phyloP scores from a whole-genome alignment of 257 asterid species.

The Buddleja alternifolia region DNA sequence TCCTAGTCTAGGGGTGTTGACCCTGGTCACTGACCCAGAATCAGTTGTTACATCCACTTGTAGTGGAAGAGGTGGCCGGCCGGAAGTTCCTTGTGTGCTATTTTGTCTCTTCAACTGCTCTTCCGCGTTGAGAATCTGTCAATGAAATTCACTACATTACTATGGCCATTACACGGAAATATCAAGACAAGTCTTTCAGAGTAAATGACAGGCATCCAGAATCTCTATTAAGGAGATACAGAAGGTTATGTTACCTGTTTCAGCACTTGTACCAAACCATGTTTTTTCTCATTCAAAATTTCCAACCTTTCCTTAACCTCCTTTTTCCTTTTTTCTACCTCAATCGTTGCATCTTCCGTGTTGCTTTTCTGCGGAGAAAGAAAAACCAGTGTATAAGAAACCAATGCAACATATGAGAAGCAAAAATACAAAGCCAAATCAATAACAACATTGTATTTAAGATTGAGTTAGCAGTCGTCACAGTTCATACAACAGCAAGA shows the following conservation, averaged over 20 bases:
- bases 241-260: conserved; percentile 59
- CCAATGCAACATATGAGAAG: background rate
- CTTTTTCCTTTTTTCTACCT: conserved; percentile 59
- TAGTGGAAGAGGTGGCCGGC: conserved; percentile 64
- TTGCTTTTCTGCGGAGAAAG: conserved; percentile 47
- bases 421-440: background rate
- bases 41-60: conserved; percentile 81
- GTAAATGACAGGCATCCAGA: conserved; percentile 13
- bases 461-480: conserved; percentile 4
- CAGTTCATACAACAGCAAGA: background rate
- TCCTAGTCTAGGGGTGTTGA: conserved; percentile 75
- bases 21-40: conserved; percentile 73
- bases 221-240: conserved; percentile 4
- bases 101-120: conserved; percentile 77
- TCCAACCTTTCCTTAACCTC: conserved; percentile 80
- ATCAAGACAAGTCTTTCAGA: background rate
- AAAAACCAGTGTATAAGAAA: conserved; percentile 17
- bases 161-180: background rate
- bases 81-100: conserved; percentile 51
- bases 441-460: conserved; percentile 12
- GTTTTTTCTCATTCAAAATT: conserved; percentile 74
- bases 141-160: conserved; percentile 22
- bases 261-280: conserved; percentile 80
- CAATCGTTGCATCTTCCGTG: conserved; percentile 49
- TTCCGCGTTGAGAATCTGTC: conserved; percentile 84